Base-by-base conservation (phyloP, 208 protist genomes). In the Phytomonas sp. region DNA sequence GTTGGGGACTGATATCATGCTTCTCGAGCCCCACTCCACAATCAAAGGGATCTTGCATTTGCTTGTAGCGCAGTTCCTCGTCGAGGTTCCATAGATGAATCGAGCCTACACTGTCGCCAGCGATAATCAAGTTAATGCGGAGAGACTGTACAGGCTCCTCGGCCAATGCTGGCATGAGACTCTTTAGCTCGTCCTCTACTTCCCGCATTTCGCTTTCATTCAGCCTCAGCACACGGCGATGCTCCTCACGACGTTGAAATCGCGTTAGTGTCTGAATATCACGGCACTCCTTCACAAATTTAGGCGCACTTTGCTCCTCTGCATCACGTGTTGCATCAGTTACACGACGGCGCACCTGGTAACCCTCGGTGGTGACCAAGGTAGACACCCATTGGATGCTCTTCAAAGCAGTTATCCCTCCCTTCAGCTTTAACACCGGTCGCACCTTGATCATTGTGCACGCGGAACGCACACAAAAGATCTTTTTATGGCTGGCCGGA, bases 61-160 rank as follows among this genome's bases (percentile, higher is more conserved):
- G 46, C 46, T 56, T 56, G 20, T 71, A 70, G 60, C 70, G 73
- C 33, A 96, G 77, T 70, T 96, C 88, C 72, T 94, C 88, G 60
- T 92, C 86, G 1, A 96, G 73, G 67, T 96, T 89, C 88, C 91
- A 96, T n/a, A 96, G 33, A 69, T 94, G 88, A 60, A 96, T 73
- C 2, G 76, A 81, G 31, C 91, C 91, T 33, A 87, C 68, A 51
- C 74, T 85, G 68, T 96, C 91, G 8, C 88, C 81, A 9, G 91
- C 88, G 11, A 96, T 67, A 40, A 96, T 73, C 17, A 96, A 59
- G 71, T 96, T 91, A 11, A 96, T 77, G 7, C 88, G 85, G 53
- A 81, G 78, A 26, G 77, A 77, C 74, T 94, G 88, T 17, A 62
- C 20, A 13, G 88, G 84, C 70, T 96, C 88, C 11, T 46, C 28